phyloP scores from a whole-genome alignment of 2,329 filamentous ascomycete species.

The Monilinia fructicola region DNA sequence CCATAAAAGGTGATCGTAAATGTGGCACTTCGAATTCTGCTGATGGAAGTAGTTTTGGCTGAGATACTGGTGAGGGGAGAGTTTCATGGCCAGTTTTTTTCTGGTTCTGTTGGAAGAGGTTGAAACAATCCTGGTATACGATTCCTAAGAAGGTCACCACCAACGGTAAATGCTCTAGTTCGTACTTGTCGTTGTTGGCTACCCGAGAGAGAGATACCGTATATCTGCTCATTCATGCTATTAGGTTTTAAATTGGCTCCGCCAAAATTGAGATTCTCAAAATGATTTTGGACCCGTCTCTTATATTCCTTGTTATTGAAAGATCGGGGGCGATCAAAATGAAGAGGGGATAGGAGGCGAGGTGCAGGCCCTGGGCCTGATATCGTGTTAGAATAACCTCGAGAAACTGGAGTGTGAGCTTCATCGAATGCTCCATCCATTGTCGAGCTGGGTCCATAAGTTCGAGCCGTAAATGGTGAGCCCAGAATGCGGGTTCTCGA shows the following conservation, averaged over 20 bases:
- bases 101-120: constrained; percentile 8
- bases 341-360: constrained; percentile 37
- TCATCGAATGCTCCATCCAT: constrained; percentile 24
- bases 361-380: constrained; percentile 18
- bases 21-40: constrained; percentile 42
- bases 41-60: constrained; percentile 40
- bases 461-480: constrained; percentile 51
- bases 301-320: constrained; percentile 37
- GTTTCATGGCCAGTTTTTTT: constrained; percentile 12
- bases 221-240: constrained; percentile 39
- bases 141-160: constrained; percentile 35
- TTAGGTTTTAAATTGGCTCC: constrained; percentile 35
- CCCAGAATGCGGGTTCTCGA: constrained; percentile 31
- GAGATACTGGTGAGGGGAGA: constrained; percentile 26
- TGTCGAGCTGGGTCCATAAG: constrained; percentile 61
- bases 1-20: constrained; percentile 60
- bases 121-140: constrained; percentile 32
- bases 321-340: constrained; percentile 34
- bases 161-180: constrained; percentile 40
- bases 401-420: constrained; percentile 28
- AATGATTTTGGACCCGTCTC: constrained; percentile 36
- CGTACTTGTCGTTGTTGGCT: constrained; percentile 36
- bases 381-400: constrained; percentile 25
- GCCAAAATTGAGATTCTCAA: constrained; percentile 35
- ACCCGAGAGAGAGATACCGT: constrained; percentile 31